Evolutionary conservation across 805 yeast genomes (phyloP).

Genomic region (Kregervanrija delftensis): DNA sequence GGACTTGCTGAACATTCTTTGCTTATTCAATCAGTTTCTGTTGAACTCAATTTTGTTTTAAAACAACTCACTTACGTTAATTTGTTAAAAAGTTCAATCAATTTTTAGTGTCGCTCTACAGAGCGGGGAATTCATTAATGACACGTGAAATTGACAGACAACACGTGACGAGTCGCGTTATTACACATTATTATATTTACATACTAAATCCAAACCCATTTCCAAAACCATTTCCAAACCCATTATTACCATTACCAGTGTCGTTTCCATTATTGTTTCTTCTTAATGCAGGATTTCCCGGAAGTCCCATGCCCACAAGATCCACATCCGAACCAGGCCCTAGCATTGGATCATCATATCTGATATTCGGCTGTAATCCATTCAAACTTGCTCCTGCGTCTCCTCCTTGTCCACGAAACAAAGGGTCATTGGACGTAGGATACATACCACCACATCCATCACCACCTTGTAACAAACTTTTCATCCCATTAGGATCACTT

Average conservation of each 20-base stretch:
- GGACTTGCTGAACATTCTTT: too few species aligned
- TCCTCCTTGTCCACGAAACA: conserved; percentile 28
- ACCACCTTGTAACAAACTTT: conserved; percentile 30
- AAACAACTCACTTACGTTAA: too few species aligned
- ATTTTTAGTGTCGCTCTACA: too few species aligned
- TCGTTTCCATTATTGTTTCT: conserved; percentile 4
- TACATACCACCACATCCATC: conserved; percentile 44
- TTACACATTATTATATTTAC: too few species aligned
- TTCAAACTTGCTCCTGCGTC: conserved; percentile 1
- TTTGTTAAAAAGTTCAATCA: too few species aligned
- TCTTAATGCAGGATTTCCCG: conserved; percentile 22
- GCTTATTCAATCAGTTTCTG: not conserved
- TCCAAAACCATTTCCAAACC: conserved; percentile 10
- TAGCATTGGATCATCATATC: conserved; percentile 42
- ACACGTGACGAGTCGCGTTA: too few species aligned
- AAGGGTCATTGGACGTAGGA: conserved; percentile 44
- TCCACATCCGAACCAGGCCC: conserved; percentile 20
- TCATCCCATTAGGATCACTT: conserved; percentile 30
- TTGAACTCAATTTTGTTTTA: too few species aligned
- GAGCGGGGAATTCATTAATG: too few species aligned
- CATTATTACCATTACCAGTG: conserved; percentile 9
- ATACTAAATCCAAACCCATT: conserved; percentile 3
- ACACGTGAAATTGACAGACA: too few species aligned
- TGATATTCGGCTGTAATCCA: conserved; percentile 39
- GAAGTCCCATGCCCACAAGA: conserved; percentile 39